phyloP scores from a whole-genome alignment of 1,139 yeast genomes.

The Scheffersomyces stambukii region DNA sequence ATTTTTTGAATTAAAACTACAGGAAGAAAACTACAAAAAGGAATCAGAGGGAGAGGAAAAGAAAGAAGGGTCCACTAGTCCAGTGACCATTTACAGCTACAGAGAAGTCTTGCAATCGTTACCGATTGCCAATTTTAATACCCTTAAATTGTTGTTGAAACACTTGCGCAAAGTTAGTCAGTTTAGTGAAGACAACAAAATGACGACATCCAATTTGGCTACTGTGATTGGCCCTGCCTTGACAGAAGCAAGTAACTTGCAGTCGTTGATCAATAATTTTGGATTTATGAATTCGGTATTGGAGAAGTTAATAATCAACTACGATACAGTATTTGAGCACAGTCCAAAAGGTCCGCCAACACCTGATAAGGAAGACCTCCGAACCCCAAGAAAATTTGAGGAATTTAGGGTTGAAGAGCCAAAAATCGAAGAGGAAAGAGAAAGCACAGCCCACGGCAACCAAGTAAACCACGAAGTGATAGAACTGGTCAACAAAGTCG shows the following conservation, averaged over 20 bases:
- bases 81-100: slow-evolving; percentile 40
- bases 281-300: slow-evolving; percentile 54
- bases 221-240: slow-evolving; percentile 68
- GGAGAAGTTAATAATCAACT: slow-evolving; percentile 46
- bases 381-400: too few relatives aligned
- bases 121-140: slow-evolving; percentile 64
- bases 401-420: too few relatives aligned
- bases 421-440: too few relatives aligned
- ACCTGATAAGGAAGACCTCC: too few relatives aligned
- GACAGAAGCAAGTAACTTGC: slow-evolving; percentile 54
- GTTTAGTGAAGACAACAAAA: slow-evolving; percentile 61
- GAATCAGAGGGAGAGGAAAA: slow-evolving; percentile 16
- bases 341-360: too few relatives aligned
- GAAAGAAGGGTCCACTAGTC: too few relatives aligned
- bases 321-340: slow-evolving; percentile 38
- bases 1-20: slow-evolving; percentile 41
- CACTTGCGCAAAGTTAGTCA: slow-evolving; percentile 66
- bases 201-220: slow-evolving; percentile 79
- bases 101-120: slow-evolving; percentile 42
- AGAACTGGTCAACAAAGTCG: too few relatives aligned
- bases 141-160: slow-evolving; percentile 60
- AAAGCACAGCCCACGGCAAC: too few relatives aligned
- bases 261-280: slow-evolving; percentile 45
- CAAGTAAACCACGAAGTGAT: too few relatives aligned
- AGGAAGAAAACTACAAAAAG: slow-evolving; percentile 17